Base-by-base conservation (phyloP, 352 stramenopile genomes). In the Globisporangium mamillatum region DNA sequence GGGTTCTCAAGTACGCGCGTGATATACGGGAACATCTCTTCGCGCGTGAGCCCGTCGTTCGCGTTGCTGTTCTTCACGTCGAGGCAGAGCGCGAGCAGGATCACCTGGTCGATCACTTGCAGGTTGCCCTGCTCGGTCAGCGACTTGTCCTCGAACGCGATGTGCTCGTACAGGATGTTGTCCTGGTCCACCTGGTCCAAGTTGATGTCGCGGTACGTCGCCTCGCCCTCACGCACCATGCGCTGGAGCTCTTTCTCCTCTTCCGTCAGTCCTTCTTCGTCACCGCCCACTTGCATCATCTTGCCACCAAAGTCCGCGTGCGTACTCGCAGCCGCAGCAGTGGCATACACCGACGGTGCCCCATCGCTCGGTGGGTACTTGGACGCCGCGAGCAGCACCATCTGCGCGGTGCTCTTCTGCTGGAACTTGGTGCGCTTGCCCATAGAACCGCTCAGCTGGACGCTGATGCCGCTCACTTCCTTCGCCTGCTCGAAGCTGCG, bases 51-150 rank as follows among this genome's bases (percentile, higher is more conserved):
- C 4, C 92, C 94, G 75, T 99, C 94, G 63, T 93, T 90, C 4
- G 93, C 92, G 69, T 98, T 98, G 73, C 82, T 97, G 79, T 98
- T 98, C 73, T 98, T 98, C 8, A 99, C 95, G 74, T 99, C 96
- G 41, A 99, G 76, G 74, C 97, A 99, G n/a, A 99, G 71, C 38
- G 92, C 94, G 16, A 99, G 73, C 8, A 98, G 62, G 63, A 99
- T 97, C 34, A 96, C 86, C 71, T 95, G 88, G 67, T 95, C 88
- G 2, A 92, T 79, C 29, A 84, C 81, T 69, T 92, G 84, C 56
- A 95, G 68, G 62, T 93, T 93, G 27, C 80, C 80, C 60, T 93
- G 82, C 27, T 91, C 73, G 7, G 81, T 90, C 32, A 85, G 64
- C 48, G 74, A 72, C 44, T 69, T 73, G 68, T 94, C 85, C 64